Evolutionary conservation across 83 land plant genomes (phyloP).

Genomic region (Larix sibirica): DNA sequence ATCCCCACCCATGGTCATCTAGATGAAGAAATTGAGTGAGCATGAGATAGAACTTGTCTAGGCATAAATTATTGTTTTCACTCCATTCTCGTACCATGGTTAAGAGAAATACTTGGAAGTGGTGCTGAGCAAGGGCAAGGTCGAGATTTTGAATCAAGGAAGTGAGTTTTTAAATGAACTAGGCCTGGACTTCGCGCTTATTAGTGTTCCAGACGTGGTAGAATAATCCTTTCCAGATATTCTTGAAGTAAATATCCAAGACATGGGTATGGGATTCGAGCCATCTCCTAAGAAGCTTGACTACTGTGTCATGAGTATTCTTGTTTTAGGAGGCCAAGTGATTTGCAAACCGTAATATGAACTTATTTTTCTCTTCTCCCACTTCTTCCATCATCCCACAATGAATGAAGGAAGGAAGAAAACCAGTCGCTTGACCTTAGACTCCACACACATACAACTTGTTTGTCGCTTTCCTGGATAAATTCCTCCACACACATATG

Average conservation of each 20-base stretch:
- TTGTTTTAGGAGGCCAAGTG: constrained; percentile 66
- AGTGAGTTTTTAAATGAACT: constrained; percentile 57
- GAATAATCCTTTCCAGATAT: constrained; percentile 94
- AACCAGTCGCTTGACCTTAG: no score
- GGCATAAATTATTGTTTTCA: constrained; percentile 43
- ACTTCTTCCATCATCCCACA: no score
- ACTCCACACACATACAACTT: no score
- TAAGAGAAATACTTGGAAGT: constrained; percentile 48
- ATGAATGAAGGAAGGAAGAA: no score
- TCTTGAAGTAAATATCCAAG: constrained; percentile 62
- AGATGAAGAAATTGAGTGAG: constrained; percentile 56
- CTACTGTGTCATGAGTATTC: constrained; percentile 53
- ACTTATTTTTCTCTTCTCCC: not conserved
- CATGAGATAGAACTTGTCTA: constrained; percentile 88
- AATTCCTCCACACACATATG: no score
- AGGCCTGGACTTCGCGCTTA: constrained; percentile 67
- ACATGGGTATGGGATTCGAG: constrained; percentile 38
- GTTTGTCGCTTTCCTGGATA: no score
- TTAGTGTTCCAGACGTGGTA: constrained; percentile 93
- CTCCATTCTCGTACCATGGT: constrained; percentile 94
- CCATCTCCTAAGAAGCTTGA: constrained; percentile 51
- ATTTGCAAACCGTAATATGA: constrained; percentile 34
- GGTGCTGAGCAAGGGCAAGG: constrained; percentile 33
- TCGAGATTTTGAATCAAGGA: constrained; percentile 41
- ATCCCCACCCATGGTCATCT: constrained; percentile 51